Conservation (phyloP, 306 rosid genomes). For the Potentilla sterilis region DNA sequence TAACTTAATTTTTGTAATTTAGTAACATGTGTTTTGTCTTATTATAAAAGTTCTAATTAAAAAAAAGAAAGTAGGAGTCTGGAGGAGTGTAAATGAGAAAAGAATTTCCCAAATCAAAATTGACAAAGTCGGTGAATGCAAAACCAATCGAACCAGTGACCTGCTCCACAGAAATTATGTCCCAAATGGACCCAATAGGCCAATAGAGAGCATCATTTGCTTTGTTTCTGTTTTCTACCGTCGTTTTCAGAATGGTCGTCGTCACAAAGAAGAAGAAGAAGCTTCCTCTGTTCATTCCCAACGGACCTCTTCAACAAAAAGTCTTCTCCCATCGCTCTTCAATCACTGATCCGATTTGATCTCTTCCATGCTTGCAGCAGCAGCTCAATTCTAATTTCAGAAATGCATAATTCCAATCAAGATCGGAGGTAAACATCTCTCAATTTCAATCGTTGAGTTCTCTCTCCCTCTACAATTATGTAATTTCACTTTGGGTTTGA, state of each 20-base stretch:
- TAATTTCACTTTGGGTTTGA: not conserved
- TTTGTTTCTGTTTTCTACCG: not conserved
- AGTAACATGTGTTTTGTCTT: too few species aligned
- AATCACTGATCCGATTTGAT: slow-evolving; percentile 16
- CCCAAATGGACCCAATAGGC: not conserved
- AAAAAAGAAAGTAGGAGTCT: too few species aligned
- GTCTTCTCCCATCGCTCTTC: slow-evolving; percentile 10
- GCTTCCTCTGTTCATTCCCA: slow-evolving; percentile 30
- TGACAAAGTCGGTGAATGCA: too few species aligned
- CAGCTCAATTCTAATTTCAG: too few species aligned
- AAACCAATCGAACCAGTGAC: too few species aligned
- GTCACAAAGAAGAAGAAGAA: slow-evolving; percentile 4
- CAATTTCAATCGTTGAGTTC: not conserved
- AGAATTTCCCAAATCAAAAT: too few species aligned
- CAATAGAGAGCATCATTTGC: not conserved
- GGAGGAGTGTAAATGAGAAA: too few species aligned
- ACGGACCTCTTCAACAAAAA: slow-evolving; percentile 23
- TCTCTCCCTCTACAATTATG: too few species aligned
- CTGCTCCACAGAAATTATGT: not conserved
- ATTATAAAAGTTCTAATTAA: too few species aligned
- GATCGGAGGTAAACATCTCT: slow-evolving; percentile 51
- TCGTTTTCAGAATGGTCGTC: slow-evolving; percentile 6
- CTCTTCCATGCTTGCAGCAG: slow-evolving; percentile 22
- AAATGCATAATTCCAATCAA: slow-evolving; percentile 49
- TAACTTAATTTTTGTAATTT: too few species aligned